Percentiles rank a stretch among this genome's conserved stretches.
phyloP scores from a whole-genome alignment of 2,329 filamentous ascomycete species.

The Fusarium sp. region DNA sequence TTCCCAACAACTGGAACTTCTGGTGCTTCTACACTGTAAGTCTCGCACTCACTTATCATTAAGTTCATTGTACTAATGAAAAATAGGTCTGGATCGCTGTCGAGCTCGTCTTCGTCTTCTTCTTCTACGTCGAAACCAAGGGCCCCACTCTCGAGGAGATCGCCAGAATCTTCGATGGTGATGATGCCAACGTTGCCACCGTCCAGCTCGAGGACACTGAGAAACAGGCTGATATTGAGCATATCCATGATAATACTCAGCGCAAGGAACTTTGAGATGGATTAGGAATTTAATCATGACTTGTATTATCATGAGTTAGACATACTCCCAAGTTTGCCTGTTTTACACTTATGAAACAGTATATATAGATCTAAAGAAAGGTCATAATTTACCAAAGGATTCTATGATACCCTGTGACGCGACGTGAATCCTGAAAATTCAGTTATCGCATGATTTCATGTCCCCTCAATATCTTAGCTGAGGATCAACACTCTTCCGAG shows the following conservation, averaged over 20 bases:
- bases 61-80: not conserved
- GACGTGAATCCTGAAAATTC: not conserved
- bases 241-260: not conserved
- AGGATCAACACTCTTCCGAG: slow-evolving; percentile 18
- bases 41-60: too few relatives aligned
- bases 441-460: not conserved
- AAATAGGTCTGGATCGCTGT: slow-evolving; percentile 25
- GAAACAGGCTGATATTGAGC: slow-evolving; percentile 19
- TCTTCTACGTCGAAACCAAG: slow-evolving; percentile 77
- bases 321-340: not conserved
- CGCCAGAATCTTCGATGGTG: slow-evolving; percentile 76
- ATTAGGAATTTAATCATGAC: not conserved
- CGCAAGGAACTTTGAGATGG: slow-evolving; percentile 4
- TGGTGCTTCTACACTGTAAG: slow-evolving; percentile 71
- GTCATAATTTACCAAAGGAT: not conserved
- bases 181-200: slow-evolving; percentile 56
- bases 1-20: slow-evolving; percentile 72
- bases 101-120: slow-evolving; percentile 72
- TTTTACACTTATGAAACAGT: not conserved
- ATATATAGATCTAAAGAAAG: not conserved
- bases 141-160: slow-evolving; percentile 73
- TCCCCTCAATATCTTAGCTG: too few relatives aligned
- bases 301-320: not conserved
- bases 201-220: slow-evolving; percentile 5
- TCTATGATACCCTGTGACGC: not conserved